phyloP scores from a whole-genome alignment of 441 rosid species.

The Biscutella laevigata region DNA sequence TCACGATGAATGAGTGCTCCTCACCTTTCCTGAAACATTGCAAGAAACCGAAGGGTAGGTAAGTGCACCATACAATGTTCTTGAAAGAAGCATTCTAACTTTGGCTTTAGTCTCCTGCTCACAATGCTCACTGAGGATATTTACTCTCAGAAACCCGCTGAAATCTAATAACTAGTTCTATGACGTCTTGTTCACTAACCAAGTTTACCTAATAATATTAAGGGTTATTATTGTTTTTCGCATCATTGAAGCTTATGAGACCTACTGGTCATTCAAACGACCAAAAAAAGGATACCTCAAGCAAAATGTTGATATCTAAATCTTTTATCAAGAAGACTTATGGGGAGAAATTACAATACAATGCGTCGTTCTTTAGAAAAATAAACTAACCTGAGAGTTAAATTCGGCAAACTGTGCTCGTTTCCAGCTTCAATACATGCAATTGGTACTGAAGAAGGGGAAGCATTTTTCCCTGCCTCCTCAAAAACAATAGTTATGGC shows the following conservation, averaged over 20 bases:
- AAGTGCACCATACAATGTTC: slow-evolving; percentile 17
- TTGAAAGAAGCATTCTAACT: slow-evolving; percentile 1
- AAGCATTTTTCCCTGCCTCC: slow-evolving; percentile 64
- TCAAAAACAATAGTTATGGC: slow-evolving; percentile 81
- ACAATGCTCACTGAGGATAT: neutral
- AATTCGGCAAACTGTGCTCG: slow-evolving; percentile 70
- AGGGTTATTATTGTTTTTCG: neutral
- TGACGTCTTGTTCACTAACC: neutral
- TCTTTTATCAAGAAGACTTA: neutral
- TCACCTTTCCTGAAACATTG: slow-evolving; percentile 80
- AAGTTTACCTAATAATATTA: slow-evolving; percentile 6
- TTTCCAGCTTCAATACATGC: slow-evolving; percentile 93
- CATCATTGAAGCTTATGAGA: slow-evolving; percentile 8
- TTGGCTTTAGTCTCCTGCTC: slow-evolving; percentile 1
- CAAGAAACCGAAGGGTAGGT: slow-evolving; percentile 10
- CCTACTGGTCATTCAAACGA: slow-evolving; percentile 1
- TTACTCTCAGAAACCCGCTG: neutral
- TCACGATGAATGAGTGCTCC: slow-evolving; percentile 91
- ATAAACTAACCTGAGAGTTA: slow-evolving; percentile 65
- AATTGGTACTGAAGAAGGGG: slow-evolving; percentile 70
- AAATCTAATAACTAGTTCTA: slow-evolving; percentile 6
- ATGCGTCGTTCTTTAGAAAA: neutral
- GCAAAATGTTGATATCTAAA: neutral
- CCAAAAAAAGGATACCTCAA: neutral
- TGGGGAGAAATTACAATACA: neutral